Conservation (phyloP, 73 alveolate genomes). For the Tetrahymena thermophila region DNA sequence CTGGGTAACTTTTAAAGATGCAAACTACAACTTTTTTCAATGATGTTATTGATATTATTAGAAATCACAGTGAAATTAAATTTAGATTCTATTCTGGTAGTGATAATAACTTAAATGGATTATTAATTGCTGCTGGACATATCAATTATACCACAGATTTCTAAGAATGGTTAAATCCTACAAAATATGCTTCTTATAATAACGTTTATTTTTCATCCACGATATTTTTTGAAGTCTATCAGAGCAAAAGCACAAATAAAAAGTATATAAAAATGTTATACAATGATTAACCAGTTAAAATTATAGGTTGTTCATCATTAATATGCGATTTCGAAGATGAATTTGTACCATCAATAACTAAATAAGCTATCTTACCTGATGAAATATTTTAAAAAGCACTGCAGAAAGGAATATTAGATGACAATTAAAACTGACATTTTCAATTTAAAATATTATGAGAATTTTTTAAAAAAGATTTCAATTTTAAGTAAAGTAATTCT, state of each 20-base stretch:
- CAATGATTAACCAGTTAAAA: background rate
- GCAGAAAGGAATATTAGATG: background rate
- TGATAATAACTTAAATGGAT: background rate
- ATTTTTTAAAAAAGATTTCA: too few species aligned
- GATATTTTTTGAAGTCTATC: background rate
- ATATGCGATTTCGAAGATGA: background rate
- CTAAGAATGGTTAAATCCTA: background rate
- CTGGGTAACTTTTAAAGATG: background rate
- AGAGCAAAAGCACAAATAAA: background rate
- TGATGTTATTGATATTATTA: background rate
- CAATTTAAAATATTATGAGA: background rate
- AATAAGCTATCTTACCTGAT: background rate
- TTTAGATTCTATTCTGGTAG: background rate
- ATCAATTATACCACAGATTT: background rate
- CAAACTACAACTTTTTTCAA: background rate
- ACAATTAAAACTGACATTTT: background rate
- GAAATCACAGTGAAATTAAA: background rate
- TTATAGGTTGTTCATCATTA: background rate
- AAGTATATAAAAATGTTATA: background rate
- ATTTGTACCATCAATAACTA: background rate
- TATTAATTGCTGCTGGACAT: background rate
- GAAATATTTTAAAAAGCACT: background rate
- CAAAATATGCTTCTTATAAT: background rate
- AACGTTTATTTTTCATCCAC: background rate
- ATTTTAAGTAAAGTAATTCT: too few species aligned